Base-by-base conservation (phyloP, 495 filamentous ascomycete genomes). In the Penicillium lagena region DNA sequence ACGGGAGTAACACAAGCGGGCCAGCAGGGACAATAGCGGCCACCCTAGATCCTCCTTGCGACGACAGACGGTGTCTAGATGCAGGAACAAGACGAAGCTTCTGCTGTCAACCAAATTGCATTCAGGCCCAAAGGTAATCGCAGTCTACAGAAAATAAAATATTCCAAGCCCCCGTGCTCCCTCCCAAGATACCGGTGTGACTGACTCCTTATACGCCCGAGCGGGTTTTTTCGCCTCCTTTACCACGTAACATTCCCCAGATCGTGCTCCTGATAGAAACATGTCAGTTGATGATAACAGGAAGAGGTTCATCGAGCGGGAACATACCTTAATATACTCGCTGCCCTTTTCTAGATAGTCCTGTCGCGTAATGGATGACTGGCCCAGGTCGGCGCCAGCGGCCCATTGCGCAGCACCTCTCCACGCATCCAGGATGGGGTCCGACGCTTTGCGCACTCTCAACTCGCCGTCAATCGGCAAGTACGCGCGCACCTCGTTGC, bases 341-440 rank as follows among this genome's bases (percentile, higher is more conserved):
- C 77, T 76, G 2, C 89, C 89, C 68, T 89, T 93, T 66, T 95
- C 89, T 46, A 80, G 54, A 60, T 88, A 95, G 59, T 93, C 87
- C 57, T 85, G 80, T 41, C 79, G 79, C 30, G 81, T 82, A 27
- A 95, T 63, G 8, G 70, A 73, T 11, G 57, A 62, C 28, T 58
- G 57, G 17, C 46, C 52, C 14, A 68, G 55, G 7, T 62, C 63
- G 15, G 58, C 46, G 14, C 64, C 59, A 12, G 66, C 65, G 12
- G 73, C 70, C 90, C 91, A 97, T 47, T 80, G 76, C 28, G 91
- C 91, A 0, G 91, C 91, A 15, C 91, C 91, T 59, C 77, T 86
- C 91, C 91, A 97, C 0, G 90, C 86, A 72, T 97, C 93, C 13
- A 93, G 69, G 9, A 89, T 60, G 1, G 86, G 77, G 57, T 96